Conservation (phyloP, 2,329 filamentous ascomycete genomes). For the Elsinoe fawcettii region DNA sequence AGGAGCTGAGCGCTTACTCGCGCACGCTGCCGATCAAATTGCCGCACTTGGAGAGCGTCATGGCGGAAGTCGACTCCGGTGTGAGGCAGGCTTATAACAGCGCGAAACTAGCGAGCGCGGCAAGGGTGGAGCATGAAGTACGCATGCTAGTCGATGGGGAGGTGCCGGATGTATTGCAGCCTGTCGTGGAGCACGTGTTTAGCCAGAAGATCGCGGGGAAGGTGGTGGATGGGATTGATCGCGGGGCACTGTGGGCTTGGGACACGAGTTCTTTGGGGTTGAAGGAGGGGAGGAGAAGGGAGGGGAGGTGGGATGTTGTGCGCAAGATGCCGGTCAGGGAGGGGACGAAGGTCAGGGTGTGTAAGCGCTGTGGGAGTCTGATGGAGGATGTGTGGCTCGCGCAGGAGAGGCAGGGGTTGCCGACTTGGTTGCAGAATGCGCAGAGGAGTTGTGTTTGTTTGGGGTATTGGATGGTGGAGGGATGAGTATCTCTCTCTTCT, state of each 20-base stretch:
- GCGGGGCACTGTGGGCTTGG: conserved; percentile 62
- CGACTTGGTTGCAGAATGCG: conserved; percentile 26
- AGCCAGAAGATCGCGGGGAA: conserved; percentile 42
- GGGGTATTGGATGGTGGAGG: conserved; percentile 19
- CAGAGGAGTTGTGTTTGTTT: conserved; percentile 27
- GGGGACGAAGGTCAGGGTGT: conserved; percentile 31
- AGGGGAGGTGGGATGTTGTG: conserved; percentile 47
- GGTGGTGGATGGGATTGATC: conserved; percentile 55
- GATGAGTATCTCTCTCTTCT: not conserved
- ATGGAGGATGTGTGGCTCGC: conserved; percentile 37
- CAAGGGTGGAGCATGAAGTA: conserved; percentile 44
- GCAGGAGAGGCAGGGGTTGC: conserved; percentile 16
- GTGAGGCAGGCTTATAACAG: conserved; percentile 51
- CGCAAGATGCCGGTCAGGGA: conserved; percentile 42
- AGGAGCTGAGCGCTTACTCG: conserved; percentile 19
- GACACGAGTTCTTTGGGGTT: conserved; percentile 64
- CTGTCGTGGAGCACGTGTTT: conserved; percentile 43
- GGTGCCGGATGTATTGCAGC: conserved; percentile 44
- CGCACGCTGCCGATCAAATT: conserved; percentile 41
- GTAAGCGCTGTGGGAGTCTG: conserved; percentile 38
- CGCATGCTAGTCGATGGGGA: conserved; percentile 46
- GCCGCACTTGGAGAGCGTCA: conserved; percentile 39
- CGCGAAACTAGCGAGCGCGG: conserved; percentile 37
- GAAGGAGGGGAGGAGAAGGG: conserved; percentile 39
- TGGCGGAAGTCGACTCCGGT: conserved; percentile 56